Evolutionary conservation across 768 basidiomycete species (phyloP).

Genomic region (Megacollybia marginata): DNA sequence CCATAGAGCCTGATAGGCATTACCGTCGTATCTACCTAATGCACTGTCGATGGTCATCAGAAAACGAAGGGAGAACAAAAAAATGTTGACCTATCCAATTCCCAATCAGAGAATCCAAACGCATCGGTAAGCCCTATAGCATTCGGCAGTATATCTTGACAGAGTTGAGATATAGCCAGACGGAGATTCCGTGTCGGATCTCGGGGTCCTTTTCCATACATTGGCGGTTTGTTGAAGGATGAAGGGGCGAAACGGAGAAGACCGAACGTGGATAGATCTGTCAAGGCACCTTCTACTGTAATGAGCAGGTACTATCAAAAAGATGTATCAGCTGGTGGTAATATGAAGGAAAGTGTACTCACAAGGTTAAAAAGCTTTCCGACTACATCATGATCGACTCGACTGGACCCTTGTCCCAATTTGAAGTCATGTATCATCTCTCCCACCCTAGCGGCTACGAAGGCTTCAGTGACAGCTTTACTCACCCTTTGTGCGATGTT

Average conservation of each 20-base stretch:
- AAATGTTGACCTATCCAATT: conserved; percentile 49
- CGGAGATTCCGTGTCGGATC: conserved; percentile 46
- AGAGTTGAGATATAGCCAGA: conserved; percentile 38
- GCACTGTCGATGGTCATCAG: conserved; percentile 30
- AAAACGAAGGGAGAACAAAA: neutral
- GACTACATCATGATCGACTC: conserved; percentile 20
- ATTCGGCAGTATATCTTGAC: conserved; percentile 50
- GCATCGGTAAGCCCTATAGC: conserved; percentile 64
- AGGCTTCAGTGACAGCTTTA: conserved; percentile 62
- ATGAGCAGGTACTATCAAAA: conserved; percentile 52
- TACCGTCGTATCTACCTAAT: conserved; percentile 55
- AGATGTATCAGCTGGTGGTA: neutral
- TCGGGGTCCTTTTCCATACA: conserved; percentile 7
- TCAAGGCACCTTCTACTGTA: conserved; percentile 44
- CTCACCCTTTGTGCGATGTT: conserved; percentile 51
- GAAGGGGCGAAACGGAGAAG: conserved; percentile 22
- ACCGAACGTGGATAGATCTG: conserved; percentile 52
- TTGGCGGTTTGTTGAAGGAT: conserved; percentile 3
- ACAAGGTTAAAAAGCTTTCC: conserved; percentile 38
- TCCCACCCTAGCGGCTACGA: conserved; percentile 49
- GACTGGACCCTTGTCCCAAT: neutral
- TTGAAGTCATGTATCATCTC: conserved; percentile 33
- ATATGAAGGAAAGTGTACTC: conserved; percentile 8
- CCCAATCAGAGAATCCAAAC: conserved; percentile 72
- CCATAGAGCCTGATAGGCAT: conserved; percentile 65